Evolutionary conservation across 164 flowering plant species (phyloP), one percentile per base, ranked within the genome.

Genomic region (Kalanchoe fedtschenkoi): DNA sequence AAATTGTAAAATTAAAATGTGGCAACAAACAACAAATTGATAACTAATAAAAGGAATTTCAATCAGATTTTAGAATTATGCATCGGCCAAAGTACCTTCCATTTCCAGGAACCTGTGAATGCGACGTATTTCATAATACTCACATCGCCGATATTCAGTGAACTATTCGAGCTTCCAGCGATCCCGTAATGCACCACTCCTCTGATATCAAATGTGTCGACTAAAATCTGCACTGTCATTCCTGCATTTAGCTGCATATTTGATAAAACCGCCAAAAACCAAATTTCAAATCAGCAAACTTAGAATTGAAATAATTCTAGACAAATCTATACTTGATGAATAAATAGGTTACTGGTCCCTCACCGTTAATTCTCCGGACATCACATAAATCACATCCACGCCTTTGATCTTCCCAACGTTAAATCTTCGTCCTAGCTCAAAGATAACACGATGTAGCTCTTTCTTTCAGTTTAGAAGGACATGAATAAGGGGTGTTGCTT

Each of bases 111-210:
- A 43, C 74, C 69, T 10, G 86, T 80, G 70, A 69, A 74, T 57
- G 84, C 80, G 11, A 81, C 66, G 55, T 38, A 64, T 15, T 68
- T 63, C 28, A 73, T 78, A 13, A 83, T 67, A 62, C 77, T 73
- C 37, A 83, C 85, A 67, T 81, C 86, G 4, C 80, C 89, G 14
- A 71, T 7, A 1, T 68, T 60, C 67, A 84, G 46, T 0, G 84
- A 81, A 57, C 77, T 63, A 33, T 77, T 76, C 8, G 81, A 35
- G 41, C 78, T 75, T 60, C 86, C 85, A 9, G 84, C 89, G 22
- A 64, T 84, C 42, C 86, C 86, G 41, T 77, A 84, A 62, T 84
- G 89, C 34, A 84, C 83, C 1, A 80, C 62, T 54, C 89, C 83
- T 28, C 33, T 9, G 41, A 81, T 51, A 7, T 81, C 78, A 55